phyloP scores from a whole-genome alignment of 2,329 filamentous ascomycete genomes.

The Colletotrichum falcatum region DNA sequence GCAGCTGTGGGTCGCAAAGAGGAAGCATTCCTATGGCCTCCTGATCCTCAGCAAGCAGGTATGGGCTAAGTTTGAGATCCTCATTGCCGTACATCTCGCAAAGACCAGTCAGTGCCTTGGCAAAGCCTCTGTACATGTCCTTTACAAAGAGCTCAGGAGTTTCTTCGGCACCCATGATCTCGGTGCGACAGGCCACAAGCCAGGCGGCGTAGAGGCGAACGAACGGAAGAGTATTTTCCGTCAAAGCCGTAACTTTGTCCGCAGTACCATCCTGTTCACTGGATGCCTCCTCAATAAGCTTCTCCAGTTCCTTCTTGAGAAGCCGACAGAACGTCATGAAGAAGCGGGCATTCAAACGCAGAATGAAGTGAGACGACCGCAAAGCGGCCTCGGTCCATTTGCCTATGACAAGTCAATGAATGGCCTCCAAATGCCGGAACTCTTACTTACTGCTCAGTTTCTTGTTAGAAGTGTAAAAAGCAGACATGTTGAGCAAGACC shows the following conservation, averaged over 20 bases:
- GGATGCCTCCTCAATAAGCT: slow-evolving; percentile 53
- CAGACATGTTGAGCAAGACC: slow-evolving; percentile 86
- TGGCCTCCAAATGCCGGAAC: not conserved
- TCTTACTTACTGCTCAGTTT: slow-evolving; percentile 61
- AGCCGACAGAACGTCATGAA: slow-evolving; percentile 79
- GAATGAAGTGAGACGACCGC: slow-evolving; percentile 71
- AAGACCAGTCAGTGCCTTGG: slow-evolving; percentile 62
- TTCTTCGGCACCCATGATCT: slow-evolving; percentile 59
- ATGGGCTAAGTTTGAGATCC: slow-evolving; percentile 56
- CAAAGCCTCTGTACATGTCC: slow-evolving; percentile 60
- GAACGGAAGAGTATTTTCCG: slow-evolving; percentile 62
- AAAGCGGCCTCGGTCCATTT: slow-evolving; percentile 59
- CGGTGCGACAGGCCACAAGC: slow-evolving; percentile 60
- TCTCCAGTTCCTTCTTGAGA: slow-evolving; percentile 76
- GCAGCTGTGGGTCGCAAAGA: slow-evolving; percentile 54
- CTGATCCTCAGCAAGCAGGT: slow-evolving; percentile 65
- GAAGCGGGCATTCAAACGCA: slow-evolving; percentile 83
- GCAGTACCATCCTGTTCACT: slow-evolving; percentile 44
- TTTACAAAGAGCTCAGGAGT: slow-evolving; percentile 59
- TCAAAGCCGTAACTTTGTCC: slow-evolving; percentile 50
- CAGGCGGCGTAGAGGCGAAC: slow-evolving; percentile 67
- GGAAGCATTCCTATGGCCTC: slow-evolving; percentile 59
- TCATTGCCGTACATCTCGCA: slow-evolving; percentile 57
- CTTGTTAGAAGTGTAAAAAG: slow-evolving; percentile 77
- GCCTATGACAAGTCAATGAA: slow-evolving; percentile 48